Evolutionary conservation across 2,329 filamentous ascomycete genomes (phyloP), one percentile per base, ranked within the genome.

Genomic region (Colletotrichum theobromicola): DNA sequence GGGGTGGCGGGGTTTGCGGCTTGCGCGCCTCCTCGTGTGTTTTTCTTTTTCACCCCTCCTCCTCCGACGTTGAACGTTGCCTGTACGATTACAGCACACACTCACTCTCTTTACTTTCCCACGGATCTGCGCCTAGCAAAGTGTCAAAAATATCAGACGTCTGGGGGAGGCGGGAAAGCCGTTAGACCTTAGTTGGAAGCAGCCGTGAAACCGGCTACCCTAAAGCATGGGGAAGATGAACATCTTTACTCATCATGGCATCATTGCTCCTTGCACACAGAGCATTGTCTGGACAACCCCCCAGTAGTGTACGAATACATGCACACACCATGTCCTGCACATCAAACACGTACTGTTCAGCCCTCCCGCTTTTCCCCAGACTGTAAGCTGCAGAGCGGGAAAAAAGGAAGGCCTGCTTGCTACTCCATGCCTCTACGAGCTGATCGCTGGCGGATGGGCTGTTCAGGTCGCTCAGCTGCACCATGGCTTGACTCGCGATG

Each of bases 61-160:
- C 55, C 28, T 58, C 55, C 55, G n/a, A 21, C n/a, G 5, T 21
- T 50, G 42, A 50, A 21, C 24, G 16, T 7, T n/a, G 26, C 26
- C 55, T 58, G 3, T 32, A 21, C n/a, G n/a, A n/a, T n/a, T n/a
- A n/a, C 58, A 61, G 30, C 21, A 34, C 30, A 32, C 30, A 32
- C 37, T 30, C 30, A 32, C 37, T 30, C 35, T 28, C 26, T 64
- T 24, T 63, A 21, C 42, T 64, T 30, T 46, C 57, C 66, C 46
- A 55, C 26, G 21, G 57, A 35, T 66, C 42, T 63, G 55, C 37
- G 67, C 26, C 32, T 46, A 30, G 18, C n/a, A 32, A 72, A 30
- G 37, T 65, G 72, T 72, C 72, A 74, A 72, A 21, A 72, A 62
- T 74, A 72, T 74, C 72, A 74, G 72, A 74, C 72, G 72, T 74